Conservation (phyloP, 352 stramenopile genomes). For the Saprolegnia diclina region DNA sequence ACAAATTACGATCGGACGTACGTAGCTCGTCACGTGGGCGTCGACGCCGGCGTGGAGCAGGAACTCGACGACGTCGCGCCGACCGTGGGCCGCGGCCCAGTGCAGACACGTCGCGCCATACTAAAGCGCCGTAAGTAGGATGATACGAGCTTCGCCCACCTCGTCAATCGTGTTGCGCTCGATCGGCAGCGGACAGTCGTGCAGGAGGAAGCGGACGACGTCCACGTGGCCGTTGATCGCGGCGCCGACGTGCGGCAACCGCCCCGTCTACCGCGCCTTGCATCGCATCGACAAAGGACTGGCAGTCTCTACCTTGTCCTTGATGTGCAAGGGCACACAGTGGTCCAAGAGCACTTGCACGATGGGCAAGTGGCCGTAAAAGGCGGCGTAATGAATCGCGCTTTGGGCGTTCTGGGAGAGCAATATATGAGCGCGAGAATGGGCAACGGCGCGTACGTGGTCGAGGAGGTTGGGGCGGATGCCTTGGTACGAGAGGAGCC, state of each 20-base stretch:
- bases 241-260: slow-evolving; percentile 32
- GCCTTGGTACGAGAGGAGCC: slow-evolving; percentile 30
- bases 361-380: slow-evolving; percentile 10
- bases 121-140: background rate
- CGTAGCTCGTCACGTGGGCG: slow-evolving; percentile 82
- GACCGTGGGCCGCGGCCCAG: slow-evolving; percentile 33
- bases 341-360: slow-evolving; percentile 19
- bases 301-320: slow-evolving; percentile 19
- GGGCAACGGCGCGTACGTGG: background rate
- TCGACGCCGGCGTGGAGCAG: slow-evolving; percentile 48
- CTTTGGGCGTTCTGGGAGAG: background rate
- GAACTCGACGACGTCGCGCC: slow-evolving; percentile 30
- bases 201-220: slow-evolving; percentile 33
- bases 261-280: background rate
- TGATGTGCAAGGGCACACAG: slow-evolving; percentile 31
- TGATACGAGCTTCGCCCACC: background rate
- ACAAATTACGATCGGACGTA: slow-evolving; percentile 32
- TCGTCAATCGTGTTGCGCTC: slow-evolving; percentile 18
- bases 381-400: slow-evolving; percentile 15
- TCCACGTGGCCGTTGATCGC: slow-evolving; percentile 34
- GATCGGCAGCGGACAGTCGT: slow-evolving; percentile 9
- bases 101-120: slow-evolving; percentile 34
- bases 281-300: background rate
- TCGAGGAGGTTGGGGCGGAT: slow-evolving; percentile 10
- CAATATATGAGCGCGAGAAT: background rate